Evolutionary conservation across 495 filamentous ascomycete genomes (phyloP), one percentile per base, ranked within the genome.

Genomic region (Aspergillus cristatus): DNA sequence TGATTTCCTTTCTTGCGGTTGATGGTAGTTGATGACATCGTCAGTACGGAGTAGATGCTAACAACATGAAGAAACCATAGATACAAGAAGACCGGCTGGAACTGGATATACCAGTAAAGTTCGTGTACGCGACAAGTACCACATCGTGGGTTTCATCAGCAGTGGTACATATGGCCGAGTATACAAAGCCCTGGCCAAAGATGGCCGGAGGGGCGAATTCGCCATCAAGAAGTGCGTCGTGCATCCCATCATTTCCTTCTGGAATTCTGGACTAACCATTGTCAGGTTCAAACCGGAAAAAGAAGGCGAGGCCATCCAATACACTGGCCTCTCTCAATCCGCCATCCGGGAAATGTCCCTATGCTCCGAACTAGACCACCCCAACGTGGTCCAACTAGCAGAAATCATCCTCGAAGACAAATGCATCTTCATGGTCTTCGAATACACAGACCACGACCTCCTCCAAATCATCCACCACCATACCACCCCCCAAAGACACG

Each of bases 351-450:
- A 99, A 60, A 99, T 99, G 93, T 82, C 90, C n/a, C 72, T 99
- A 4, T 99, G 91, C 54, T 88, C 87, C 40, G 93, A 97, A 51
- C 74, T 97, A 8, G 77, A 74, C 14, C 89, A 99, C 58, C 67
- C 74, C 36, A 95, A 97, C 54, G 81, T 99, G 31, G 90, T 99
- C 51, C 76, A 82, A 41, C 72, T 95, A 18, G 76, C 90, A 46
- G 91, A 99, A 59, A 99, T 96, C 50, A 96, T 97, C 53, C 69
- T 99, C 11, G 88, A 99, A 62, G 87, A 94, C 60, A 97, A 96
- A 64, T 96, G 88, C 67, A 99, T 99, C 53, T 97, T 88, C 62
- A 99, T 99, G 86, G 89, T 99, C 14, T 99, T 99, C 53, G 91
- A 97, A 61, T 99, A 95, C 54, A 90, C 89, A 46, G 91, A 99